Evolutionary conservation across 805 yeast species (phyloP), one percentile per base, ranked within the genome.

Genomic region (Tetrapisispora nanseiensis): DNA sequence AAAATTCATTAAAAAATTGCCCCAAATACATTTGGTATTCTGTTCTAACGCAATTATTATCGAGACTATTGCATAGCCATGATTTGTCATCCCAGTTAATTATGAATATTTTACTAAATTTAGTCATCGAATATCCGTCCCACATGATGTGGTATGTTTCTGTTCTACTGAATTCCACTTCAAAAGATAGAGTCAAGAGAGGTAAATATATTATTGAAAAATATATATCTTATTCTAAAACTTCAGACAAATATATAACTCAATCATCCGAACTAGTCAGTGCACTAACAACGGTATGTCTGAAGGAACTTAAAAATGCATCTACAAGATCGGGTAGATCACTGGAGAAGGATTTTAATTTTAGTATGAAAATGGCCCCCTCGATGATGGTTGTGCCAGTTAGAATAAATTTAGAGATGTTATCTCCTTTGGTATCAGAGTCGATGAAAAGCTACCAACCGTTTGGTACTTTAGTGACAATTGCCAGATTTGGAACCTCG

Each of bases 11-110:
- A 8, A 63, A 61, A 41, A 51, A 58, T 44, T 57, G 80, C 55
- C 75, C 87, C 50, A 58, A 69, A 29, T 74, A 70, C 56, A 72
- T 61, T 27, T 86, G 96, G 84, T 90, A 83, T 57, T 72, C 87
- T 0, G 95, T 86, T 0, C 66, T 90, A 18, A 84, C 97, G 0
- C 97, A 92, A 57, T 58, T 92, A 28, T 65, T 90, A 5, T 86
- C 97, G 0, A 71, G 97, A 51, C 69, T 89, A 44, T 67, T 76
- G 1, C 92, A 85, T 52, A 65, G 72, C 1, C 79, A 82, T 48
- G 61, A 63, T 2, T 66, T 68, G 0, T 78, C 92, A 0, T 73
- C 71, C 23, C 70, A 69, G 1, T 61, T 79, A 18, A 68, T 92
- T 13, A 61, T 72, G 40, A 62, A 66, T n/a, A 74, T 90, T 19